Evolutionary conservation across 2,329 filamentous ascomycete species (phyloP), one percentile per base, ranked within the genome.

Genomic region (Colletotrichum chlorophyti): DNA sequence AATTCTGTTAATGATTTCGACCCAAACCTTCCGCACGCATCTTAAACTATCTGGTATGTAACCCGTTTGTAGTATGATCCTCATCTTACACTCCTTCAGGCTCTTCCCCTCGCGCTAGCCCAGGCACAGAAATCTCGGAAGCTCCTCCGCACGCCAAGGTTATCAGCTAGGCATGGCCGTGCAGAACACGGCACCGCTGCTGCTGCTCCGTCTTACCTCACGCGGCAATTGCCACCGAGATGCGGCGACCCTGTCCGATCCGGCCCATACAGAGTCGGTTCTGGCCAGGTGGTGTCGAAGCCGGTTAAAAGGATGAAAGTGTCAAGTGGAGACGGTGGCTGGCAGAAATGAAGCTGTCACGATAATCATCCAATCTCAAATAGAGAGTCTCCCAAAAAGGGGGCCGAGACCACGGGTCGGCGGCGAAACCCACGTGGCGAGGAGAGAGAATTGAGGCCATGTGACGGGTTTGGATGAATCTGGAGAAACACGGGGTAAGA

Each of bases 111-210:
- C 35, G 42, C 50, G 42, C 54, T 58, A 58, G 26, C 24, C 54
- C 42, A 58, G 54, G 54, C 54, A 54, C 50, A 58, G 54, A 37
- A 48, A 42, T 48, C 50, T 47, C 42, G 50, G 54, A 58, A 46
- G 34, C 41, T 12, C 29, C 51, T 58, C 54, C 54, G 54, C 35
- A 31, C 42, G 35, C 54, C 42, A 47, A 58, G 50, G 24, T 19
- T 24, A 29, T 32, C 19, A 31, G 29, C 41, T 48, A 41, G 48
- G 41, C n/a, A 26, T 32, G 48, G 40, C 21, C 26, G n/a, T n/a
- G n/a, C n/a, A n/a, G n/a, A n/a, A n/a, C n/a, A 34, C 32, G 40
- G 32, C 41, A 26, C 21, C 23, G 14, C 27, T 26, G 29, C 42
- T 54, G 29, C 19, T 54, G 14, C 24, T 37, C 42, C 42, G 43